Evolutionary conservation across 148 eudicot genomes (phyloP), one percentile per base, ranked within the genome.

Genomic region (Vaccinium myrtillus): DNA sequence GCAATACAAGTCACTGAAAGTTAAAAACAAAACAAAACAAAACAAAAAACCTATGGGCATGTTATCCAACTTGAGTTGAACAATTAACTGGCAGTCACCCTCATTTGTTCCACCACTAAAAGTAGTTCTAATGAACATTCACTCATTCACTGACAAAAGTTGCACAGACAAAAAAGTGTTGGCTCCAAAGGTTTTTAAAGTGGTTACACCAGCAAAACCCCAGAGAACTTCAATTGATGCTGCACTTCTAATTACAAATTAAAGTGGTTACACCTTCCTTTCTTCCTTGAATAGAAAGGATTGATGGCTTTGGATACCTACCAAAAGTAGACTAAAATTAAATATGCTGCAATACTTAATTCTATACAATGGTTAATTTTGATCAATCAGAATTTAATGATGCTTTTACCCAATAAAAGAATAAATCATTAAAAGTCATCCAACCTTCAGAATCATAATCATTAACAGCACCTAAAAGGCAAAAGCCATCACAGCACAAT

Each of bases 341-440:
- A 23, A 30, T 6, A 81, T 23, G 7, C 15, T 25, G 23, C 83
- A 70, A 69, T 50, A 7, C 13, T 7, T 7, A 15, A 48, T 36
- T 23, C 56, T n/a, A 21, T 12, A 48, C 12, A 46, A 63, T 4
- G 7, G 11, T 32, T 59, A 25, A 36, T 13, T 56, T 43, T 59
- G 39, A 80, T 23, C 43, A 23, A 48, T 65, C 21, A 32, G n/a
- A 81, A 27, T 1, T 69, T 23, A 69, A 63, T 63, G 56, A 81
- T 48, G 25, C 27, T 39, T 63, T 48, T 6, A 49, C 13, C 50
- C 23, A n/a, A 12, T 10, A 81, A 48, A 43, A 25, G 61, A 71
- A 63, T 79, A 56, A 79, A 55, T 56, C 49, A 79, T 56, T 21
- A 56, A 79, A 58, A 79, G 46, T 7, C 51, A 56, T 58, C 43